Conservation (phyloP, 2,329 filamentous ascomycete species). For the Fusarium pseudonygamai region DNA sequence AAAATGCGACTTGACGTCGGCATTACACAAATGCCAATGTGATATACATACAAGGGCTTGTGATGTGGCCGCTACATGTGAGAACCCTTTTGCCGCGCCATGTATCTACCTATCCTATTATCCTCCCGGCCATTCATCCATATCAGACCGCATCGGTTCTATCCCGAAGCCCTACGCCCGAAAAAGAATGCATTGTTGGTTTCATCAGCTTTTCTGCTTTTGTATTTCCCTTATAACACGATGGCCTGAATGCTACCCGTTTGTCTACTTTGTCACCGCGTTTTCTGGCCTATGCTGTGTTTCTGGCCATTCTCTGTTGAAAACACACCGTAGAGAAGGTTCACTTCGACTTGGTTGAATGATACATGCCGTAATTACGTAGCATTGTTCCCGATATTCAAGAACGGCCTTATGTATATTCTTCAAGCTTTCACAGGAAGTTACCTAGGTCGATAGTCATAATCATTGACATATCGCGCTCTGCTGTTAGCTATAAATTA, state of each 20-base stretch:
- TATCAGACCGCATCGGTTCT: constrained; percentile 17
- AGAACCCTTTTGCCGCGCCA: neutral
- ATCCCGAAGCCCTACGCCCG: constrained; percentile 35
- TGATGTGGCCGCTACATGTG: neutral
- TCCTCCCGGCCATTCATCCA: neutral
- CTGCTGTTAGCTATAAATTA: neutral
- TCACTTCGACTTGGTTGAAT: neutral
- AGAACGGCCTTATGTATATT: neutral
- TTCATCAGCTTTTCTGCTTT: neutral
- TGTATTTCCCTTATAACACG: neutral
- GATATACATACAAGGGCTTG: neutral
- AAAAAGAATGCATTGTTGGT: constrained; percentile 26
- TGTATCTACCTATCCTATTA: neutral
- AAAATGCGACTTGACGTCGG: constrained; percentile 16
- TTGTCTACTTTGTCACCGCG: neutral
- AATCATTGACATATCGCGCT: neutral
- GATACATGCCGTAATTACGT: neutral
- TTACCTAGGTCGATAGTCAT: neutral
- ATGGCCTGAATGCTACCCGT: neutral
- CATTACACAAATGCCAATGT: neutral
- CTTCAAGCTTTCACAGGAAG: neutral
- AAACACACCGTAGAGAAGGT: neutral
- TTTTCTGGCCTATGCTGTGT: neutral
- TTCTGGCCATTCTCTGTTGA: neutral
- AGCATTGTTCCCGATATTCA: neutral